Conservation (phyloP, 2,329 filamentous ascomycete genomes). For the Trichoderma aggressivum region DNA sequence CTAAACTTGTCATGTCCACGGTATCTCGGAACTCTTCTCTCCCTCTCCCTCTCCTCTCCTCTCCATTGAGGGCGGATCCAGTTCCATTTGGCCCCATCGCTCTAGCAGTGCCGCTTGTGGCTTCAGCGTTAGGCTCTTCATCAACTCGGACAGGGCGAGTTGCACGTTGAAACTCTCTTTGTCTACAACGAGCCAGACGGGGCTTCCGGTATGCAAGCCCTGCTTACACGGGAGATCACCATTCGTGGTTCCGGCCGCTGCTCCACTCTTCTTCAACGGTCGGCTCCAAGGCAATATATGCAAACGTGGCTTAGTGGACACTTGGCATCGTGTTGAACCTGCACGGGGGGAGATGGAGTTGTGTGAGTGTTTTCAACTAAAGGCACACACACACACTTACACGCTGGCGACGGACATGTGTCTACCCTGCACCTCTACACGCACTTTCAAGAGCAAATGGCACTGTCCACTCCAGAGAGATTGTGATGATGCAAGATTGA, state of each 20-base stretch:
- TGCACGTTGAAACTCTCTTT: neutral
- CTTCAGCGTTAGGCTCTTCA: neutral
- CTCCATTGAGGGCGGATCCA: neutral
- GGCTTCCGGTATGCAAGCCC: constrained; percentile 6
- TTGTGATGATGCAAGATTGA: neutral
- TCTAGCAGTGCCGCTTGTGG: neutral
- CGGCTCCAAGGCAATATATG: neutral
- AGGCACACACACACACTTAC: neutral
- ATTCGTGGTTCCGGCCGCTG: constrained; percentile 12
- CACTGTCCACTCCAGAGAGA: neutral
- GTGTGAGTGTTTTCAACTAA: neutral
- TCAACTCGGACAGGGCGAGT: neutral
- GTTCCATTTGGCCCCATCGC: neutral
- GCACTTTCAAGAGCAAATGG: neutral
- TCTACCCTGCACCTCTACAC: neutral
- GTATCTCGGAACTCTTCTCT: neutral
- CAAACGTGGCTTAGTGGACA: constrained; percentile 10
- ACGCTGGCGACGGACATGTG: neutral
- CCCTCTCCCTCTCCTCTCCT: neutral
- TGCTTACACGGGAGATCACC: constrained; percentile 16
- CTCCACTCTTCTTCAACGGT: constrained; percentile 11
- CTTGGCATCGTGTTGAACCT: neutral
- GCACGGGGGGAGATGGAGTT: neutral
- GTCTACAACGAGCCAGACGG: neutral
- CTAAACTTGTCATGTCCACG: neutral